A percentile compares a stretch with the other conserved stretches of the same genome.
Evolutionary conservation across 1,284 basidiomycete genomes (phyloP).

Genomic region (Marasmius sp.): DNA sequence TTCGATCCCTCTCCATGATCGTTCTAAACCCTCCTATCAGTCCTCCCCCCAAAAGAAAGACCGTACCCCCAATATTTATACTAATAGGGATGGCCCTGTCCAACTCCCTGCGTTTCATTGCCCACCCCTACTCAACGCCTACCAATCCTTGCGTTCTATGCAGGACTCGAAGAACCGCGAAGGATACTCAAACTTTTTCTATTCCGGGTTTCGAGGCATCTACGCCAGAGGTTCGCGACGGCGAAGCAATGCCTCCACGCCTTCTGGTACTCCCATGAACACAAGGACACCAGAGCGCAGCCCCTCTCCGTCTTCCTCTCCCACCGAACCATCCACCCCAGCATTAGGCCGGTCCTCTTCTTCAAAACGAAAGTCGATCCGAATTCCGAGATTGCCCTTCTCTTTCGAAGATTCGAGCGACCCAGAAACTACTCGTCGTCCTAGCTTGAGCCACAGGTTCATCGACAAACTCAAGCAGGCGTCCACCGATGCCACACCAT

Average conservation of each 20-base stretch:
- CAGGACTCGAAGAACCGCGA: background rate
- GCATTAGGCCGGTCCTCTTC: background rate
- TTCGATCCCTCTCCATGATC: too few relatives aligned
- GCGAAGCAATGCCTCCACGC: background rate
- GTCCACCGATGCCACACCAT: background rate
- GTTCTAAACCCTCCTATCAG: too few relatives aligned
- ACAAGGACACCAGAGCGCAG: background rate
- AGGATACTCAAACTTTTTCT: background rate
- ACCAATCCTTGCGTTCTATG: background rate
- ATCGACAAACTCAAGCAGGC: background rate
- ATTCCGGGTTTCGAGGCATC: background rate
- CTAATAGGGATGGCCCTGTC: too few relatives aligned
- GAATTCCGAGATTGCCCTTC: too few relatives aligned
- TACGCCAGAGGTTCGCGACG: background rate
- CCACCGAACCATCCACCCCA: background rate
- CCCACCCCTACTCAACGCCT: slow-evolving; percentile 2
- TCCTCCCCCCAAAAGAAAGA: too few relatives aligned
- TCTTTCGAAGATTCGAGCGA: background rate
- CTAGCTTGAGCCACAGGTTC: background rate
- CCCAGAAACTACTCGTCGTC: background rate
- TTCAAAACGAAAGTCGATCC: too few relatives aligned
- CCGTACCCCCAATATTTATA: too few relatives aligned
- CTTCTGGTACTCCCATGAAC: background rate
- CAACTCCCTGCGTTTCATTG: background rate
- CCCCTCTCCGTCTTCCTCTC: background rate